A percentile compares a stretch with the other conserved stretches of the same genome.
Conservation (phyloP, 257 asterid species). For the Lithospermum erythrorhizon region DNA sequence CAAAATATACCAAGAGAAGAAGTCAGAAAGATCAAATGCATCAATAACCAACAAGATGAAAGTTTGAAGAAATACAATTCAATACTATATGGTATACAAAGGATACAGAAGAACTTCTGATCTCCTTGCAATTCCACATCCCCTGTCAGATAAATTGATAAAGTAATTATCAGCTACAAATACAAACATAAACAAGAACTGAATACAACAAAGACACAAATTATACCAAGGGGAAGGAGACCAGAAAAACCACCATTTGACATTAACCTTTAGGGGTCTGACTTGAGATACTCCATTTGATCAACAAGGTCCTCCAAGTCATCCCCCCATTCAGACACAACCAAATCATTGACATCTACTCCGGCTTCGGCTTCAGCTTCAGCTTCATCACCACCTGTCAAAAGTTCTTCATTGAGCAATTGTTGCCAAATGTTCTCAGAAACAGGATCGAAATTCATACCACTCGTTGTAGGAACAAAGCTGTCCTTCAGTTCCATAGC, state of each 20-base stretch:
- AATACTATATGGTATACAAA: background rate
- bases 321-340: slow-evolving; percentile 59
- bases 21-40: background rate
- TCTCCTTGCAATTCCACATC: background rate
- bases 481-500: slow-evolving; percentile 13
- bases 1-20: background rate
- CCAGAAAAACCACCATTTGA: background rate
- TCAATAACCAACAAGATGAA: no score
- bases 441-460: slow-evolving; percentile 15
- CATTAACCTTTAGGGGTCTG: background rate
- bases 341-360: slow-evolving; percentile 55
- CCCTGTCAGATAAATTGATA: background rate
- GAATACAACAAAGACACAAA: background rate
- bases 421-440: slow-evolving; percentile 46
- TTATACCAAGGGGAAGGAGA: background rate
- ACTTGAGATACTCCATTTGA: slow-evolving; percentile 17
- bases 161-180: background rate
- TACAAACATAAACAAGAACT: background rate
- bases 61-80: background rate
- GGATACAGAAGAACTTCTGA: background rate
- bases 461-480: slow-evolving; percentile 12
- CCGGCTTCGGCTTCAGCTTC: slow-evolving; percentile 22
- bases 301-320: slow-evolving; percentile 31
- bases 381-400: slow-evolving; percentile 19
- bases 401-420: slow-evolving; percentile 34